Base-by-base conservation (phyloP, 371 early-diverging fungal genomes). In the Fennellomyces sp. region DNA sequence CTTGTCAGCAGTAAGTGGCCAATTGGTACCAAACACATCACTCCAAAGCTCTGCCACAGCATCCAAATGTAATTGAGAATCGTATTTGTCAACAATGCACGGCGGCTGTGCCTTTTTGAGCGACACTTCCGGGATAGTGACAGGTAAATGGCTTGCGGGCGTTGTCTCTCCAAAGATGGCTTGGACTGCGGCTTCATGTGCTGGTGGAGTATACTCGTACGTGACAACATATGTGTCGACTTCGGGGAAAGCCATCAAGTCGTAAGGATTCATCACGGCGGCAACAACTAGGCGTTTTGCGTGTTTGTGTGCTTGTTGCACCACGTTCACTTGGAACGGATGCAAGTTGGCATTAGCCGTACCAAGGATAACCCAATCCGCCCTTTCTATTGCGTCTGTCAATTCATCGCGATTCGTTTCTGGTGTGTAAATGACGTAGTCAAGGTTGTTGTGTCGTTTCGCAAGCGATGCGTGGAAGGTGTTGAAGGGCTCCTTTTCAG, bases 121-220 rank as follows among this genome's bases (percentile, higher is more conserved):
- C 12, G 26, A 36, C 7, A 63, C 27, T 6, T 58, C 58, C 11
- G 73, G 72, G 27, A 79, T 67, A 10, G 73, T 71, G 1, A 80
- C 64, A 10, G 81, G 81, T 7, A 81, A 58, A 8, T 36, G 30
- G 25, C 66, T 75, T 15, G 31, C 8, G 2, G 65, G 27, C n/a
- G 33, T 33, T 4, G 69, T 73, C 45, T 78, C 78, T 8, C 78
- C 78, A 68, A 81, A 74, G 12, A 81, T 29, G 3, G 65, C 10
- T 15, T 64, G 60, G n/a, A 76, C 64, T 25, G 66, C 66, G 1
- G 81, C 72, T 58, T 81, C 76, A 27, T 72, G 71, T 0, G 81
- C 81, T 31, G 81, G 76, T 15, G 78, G 76, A 1, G 78, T 74
- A 38, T 78, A 78, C 47, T 81, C 81, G 56, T 72, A 81, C 0